Conservation (phyloP, 192 early-diverging fungal species). For the Entomortierella chlamydospora region DNA sequence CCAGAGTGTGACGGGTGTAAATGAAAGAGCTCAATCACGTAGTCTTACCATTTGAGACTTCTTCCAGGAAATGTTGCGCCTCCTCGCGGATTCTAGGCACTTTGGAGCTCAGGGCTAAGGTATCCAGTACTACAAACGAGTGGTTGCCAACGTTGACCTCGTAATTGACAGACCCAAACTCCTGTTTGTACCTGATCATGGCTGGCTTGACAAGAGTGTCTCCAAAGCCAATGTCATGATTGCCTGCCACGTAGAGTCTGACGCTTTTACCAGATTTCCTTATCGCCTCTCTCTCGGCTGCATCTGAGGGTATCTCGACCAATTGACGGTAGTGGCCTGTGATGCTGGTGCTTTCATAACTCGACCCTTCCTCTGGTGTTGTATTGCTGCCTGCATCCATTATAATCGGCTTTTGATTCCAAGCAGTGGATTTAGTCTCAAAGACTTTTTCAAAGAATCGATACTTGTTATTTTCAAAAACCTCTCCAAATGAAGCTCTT, state of each 20-base stretch:
- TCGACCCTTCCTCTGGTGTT: constrained; percentile 57
- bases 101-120: constrained; percentile 71
- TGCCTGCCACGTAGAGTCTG: constrained; percentile 82
- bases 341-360: constrained; percentile 56
- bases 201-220: constrained; percentile 59
- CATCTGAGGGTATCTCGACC: constrained; percentile 13
- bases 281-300: constrained; percentile 20
- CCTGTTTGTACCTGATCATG: constrained; percentile 58
- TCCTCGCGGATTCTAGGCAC: constrained; percentile 57
- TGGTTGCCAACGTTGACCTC: constrained; percentile 67
- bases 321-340: constrained; percentile 10
- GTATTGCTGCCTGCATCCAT: constrained; percentile 15
- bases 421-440: constrained; percentile 10
- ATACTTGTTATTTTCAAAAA: constrained; percentile 43
- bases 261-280: constrained; percentile 35
- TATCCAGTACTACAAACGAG: constrained; percentile 79
- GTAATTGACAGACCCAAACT: constrained; percentile 70
- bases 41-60: constrained; percentile 55
- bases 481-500: constrained; percentile 59
- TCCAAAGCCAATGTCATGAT: constrained; percentile 94
- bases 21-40: too few relatives aligned
- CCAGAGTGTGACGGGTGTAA: too few relatives aligned
- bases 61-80: constrained; percentile 63
- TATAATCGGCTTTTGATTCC: constrained; percentile 17
- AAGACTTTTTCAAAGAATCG: constrained; percentile 31